Evolutionary conservation across 2,329 filamentous ascomycete genomes (phyloP), one percentile per base, ranked within the genome.

Genomic region (Aspergillus sclerotialis): DNA sequence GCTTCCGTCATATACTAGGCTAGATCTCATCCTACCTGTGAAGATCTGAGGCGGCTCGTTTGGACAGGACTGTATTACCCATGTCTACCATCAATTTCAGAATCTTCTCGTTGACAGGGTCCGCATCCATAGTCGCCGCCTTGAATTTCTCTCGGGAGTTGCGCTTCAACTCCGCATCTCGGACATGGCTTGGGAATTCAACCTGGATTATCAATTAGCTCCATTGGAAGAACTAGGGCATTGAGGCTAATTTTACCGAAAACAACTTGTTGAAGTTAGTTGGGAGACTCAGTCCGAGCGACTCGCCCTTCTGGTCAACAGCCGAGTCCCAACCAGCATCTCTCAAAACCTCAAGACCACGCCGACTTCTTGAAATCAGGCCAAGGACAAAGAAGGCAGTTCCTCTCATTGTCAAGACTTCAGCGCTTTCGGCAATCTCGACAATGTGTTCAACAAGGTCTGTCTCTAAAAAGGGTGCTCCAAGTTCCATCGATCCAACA

Each of bases 351-450:
- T 94, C 87, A 16, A 96, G 76, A 1, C 92, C 92, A 52, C 95
- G 90, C 7, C 88, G 73, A 33, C 90, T 96, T 35, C 92, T 76
- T 2, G 89, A 95, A 36, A 98, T 90, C 37, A 98, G 68, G 0
- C 92, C 92, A 0, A 98, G 67, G 0, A 95, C 92, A 52, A 95
- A 98, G 61, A 96, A 96, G 1, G 92, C 92, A 1, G 93, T 98
- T 24, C 93, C 92, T 28, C 93, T 77, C 50, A 98, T 72, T 38
- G 87, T 94, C 78, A 98, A 82, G 32, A 98, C 84, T 46, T 89
- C 80, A 27, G 92, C 89, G 17, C 72, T 69, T 58, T 94, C 86
- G 1, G 92, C 92, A 55, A 98, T 95, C 43, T 79, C 73, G 30
- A 96, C 79, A 42, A 98, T 90, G 43, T 82, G 78, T 52, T 82